Evolutionary conservation across 768 basidiomycete genomes (phyloP), one percentile per base, ranked within the genome.

Genomic region (Mycena haematopus): DNA sequence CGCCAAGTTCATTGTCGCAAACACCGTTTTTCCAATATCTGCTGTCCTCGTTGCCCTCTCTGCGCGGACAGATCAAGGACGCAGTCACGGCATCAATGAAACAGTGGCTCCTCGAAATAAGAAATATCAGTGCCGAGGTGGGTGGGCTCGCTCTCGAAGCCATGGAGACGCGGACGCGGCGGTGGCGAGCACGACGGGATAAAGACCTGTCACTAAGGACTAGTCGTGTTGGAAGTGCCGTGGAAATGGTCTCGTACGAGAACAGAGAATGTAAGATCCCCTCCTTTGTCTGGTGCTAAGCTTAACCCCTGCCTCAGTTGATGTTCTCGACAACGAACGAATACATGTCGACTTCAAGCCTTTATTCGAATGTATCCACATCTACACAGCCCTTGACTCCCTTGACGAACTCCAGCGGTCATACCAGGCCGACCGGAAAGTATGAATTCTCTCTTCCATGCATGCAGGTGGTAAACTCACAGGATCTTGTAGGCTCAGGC

Each of bases 351-450:
- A 98, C 75, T 99, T 99, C 80, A 91, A 90, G 69, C 96, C 96
- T 14, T 76, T 99, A 14, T 96, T 94, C 69, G 93, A 98, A 76
- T 96, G 95, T 74, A 95, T 99, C 54, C 97, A 97, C 70, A 98
- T 98, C 63, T 96, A 99, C 75, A 87, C 91, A 59, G 87, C 95
- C 6, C 81, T 99, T 22, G 93, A 96, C 72, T 89, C 90, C n/a
- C 82, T 96, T 38, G 90, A 92, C 44, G 95, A 96, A 66, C 82
- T 99, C 11, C 93, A 94, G 58, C 85, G 84, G 56, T 96, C 90
- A 33, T 99, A 98, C 70, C 96, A 99, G 76, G 93, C 92, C n/a
- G 97, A 99, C 75, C 86, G 97, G 71, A 95, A 96, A 82, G 95
- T 89, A 70, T 38, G 74, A n/a, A 59, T 17, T 24, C 24, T 25